Conservation (phyloP, 129 eudicot genomes). For the Heracleum sosnowskyi region DNA sequence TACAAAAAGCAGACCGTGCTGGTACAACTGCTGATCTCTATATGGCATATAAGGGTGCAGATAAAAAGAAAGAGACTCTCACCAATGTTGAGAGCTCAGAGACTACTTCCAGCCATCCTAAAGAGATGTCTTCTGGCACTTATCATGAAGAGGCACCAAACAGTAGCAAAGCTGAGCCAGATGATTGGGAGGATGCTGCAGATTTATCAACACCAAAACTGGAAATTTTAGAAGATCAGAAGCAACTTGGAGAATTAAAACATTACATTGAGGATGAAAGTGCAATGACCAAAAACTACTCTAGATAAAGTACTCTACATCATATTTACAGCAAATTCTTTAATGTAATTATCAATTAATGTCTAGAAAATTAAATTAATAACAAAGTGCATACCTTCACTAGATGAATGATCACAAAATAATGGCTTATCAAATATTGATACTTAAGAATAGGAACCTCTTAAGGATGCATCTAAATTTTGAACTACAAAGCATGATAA, state of each 20-base stretch:
- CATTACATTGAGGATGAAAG: constrained; percentile 36
- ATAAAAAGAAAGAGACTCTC: too few relatives aligned
- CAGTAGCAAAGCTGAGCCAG: constrained; percentile 56
- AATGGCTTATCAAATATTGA: not conserved
- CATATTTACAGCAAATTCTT: not conserved
- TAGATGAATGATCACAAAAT: not conserved
- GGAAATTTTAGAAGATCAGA: constrained; percentile 26
- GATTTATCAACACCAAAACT: too few relatives aligned
- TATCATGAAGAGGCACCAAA: constrained; percentile 22
- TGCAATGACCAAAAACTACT: constrained; percentile 55
- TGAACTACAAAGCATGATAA: not conserved
- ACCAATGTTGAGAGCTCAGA: too few relatives aligned
- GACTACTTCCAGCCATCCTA: too few relatives aligned
- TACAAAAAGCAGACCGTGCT: too few relatives aligned
- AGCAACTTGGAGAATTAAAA: constrained; percentile 10
- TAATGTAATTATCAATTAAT: not conserved
- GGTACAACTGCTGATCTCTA: too few relatives aligned
- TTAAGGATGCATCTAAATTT: not conserved
- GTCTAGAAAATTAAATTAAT: not conserved
- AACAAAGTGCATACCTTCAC: constrained; percentile 52
- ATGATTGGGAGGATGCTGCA: too few relatives aligned
- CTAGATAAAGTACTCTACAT: constrained; percentile 33
- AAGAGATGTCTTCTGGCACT: too few relatives aligned
- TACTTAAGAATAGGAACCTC: not conserved
- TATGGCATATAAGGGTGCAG: too few relatives aligned